Base-by-base conservation (phyloP, 352 stramenopile genomes). In the Phytophthora chlamydospora region DNA sequence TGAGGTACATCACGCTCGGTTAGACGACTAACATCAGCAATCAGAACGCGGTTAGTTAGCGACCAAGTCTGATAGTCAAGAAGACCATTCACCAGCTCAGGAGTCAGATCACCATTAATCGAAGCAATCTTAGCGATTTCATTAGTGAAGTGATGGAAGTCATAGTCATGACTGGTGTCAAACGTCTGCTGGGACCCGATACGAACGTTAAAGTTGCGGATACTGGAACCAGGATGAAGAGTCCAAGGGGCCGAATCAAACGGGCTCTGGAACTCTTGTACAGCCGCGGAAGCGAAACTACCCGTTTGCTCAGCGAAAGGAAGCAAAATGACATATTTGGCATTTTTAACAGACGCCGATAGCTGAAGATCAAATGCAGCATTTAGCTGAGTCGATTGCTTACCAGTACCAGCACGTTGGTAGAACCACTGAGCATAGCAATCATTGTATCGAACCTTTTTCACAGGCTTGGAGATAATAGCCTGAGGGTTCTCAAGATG, bases 61-160 rank as follows among this genome's bases (percentile, higher is more conserved):
- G 33, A 44, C 54, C 51, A 75, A 0, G 45, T 71, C 6, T 67
- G 44, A 16, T 64, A 60, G 36, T 75, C 45, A 34, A 75, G 54
- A 5, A 71, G 54, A 46, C 65, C 58, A 48, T 73, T 73, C 2
- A 8, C n/a, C 0, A 73, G 43, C 35, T 65, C 33, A 38, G 61
- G 58, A 8, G 53, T 61, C 1, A 65, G 35, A 46, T 52, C 44
- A 48, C 64, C 64, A 49, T 73, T 73, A 14, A 73, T 64, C 12
- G 58, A 33, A 40, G 17, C 12, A 6, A 73, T 24, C 33, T 73
- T 73, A 11, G 36, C 31, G 3, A 68, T 48, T 32, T 73, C 64
- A 52, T 68, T 53, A 3, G 12, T 11, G 12, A 60, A 73, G 4
- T 38, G 16, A 27, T 60, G 27, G 42, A 45, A 68, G n/a, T 68